phyloP scores from a whole-genome alignment of 306 rosid species.

The Dalbergia cultrata region DNA sequence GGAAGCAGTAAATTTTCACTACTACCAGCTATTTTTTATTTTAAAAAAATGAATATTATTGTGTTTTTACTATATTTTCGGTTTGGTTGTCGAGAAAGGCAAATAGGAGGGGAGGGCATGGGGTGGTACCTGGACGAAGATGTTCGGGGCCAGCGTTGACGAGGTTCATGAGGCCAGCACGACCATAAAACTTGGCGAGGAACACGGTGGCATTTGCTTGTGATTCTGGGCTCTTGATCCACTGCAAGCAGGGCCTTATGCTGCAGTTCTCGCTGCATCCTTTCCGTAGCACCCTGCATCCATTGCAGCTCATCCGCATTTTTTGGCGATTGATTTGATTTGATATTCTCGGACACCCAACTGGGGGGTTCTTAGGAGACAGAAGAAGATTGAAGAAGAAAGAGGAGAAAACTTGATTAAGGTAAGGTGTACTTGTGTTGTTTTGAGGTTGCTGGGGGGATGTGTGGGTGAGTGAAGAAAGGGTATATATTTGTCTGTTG shows the following conservation, averaged over 20 bases:
- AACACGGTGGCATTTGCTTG: conserved; percentile 97
- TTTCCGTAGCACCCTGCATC: conserved; percentile 87
- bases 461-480: neutral
- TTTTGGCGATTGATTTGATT: conserved; percentile 19
- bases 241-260: conserved; percentile 87
- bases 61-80: neutral
- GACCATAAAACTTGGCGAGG: conserved; percentile 95
- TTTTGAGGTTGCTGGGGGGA: too few species aligned
- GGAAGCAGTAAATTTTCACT: too few species aligned
- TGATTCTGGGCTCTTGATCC: conserved; percentile 94
- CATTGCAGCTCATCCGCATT: conserved; percentile 99
- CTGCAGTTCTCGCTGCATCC: conserved; percentile 97
- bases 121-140: conserved; percentile 80
- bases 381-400: neutral
- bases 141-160: conserved; percentile 95
- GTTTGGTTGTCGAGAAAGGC: neutral
- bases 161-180: conserved; percentile 97
- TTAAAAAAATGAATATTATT: too few species aligned
- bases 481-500: conserved; percentile 36
- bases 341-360: neutral
- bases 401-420: conserved; percentile 3
- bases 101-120: neutral
- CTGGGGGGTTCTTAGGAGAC: neutral
- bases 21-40: too few species aligned
- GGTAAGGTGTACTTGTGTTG: too few species aligned